Evolutionary conservation across 1,139 yeast species (phyloP), one percentile per base, ranked within the genome.

Genomic region (Candida sp.): DNA sequence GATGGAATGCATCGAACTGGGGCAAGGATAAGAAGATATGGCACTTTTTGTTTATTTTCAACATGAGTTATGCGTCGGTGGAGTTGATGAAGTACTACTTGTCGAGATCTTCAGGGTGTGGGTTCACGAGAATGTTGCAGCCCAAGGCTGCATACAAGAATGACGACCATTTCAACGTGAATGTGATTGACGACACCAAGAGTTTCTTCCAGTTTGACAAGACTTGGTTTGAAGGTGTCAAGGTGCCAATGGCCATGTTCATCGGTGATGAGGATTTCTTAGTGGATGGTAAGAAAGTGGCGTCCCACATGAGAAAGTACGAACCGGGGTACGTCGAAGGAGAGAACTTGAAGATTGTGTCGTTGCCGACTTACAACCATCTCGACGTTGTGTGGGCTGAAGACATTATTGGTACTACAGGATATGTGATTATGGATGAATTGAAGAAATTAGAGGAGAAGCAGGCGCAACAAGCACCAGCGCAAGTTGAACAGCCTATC

Each of bases 31-130:
- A 71, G 26, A 73, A 79, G 31, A 72, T 90, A 32, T 77, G 93
- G 63, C 82, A 83, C 55, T 75, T 92, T 46, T 93, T 89, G 70
- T 90, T 93, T 58, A 69, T 91, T 9, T 92, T 90, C 66, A 88
- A 96, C 11, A 97, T 97, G 0, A 88, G 89, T 4, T 88, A 83
- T 64, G 88, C 91, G 8, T 87, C 96, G 28, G 78, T 91, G 3
- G 84, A 85, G 58, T 75, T 90, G 55, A 91, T 94, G 96, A 78
- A 81, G 48, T 94, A 98, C 97, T 94, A 98, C 98, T 73, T 73
- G 42, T 78, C 81, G 52, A 79, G 83, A 42, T 70, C 70, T 61
- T 67, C 72, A 23, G 68, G 62, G 32, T 77, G 73, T 44, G 78
- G 80, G 1, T 77, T 77, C 54, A 62, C 74, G 31, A 74, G 71